These are phyloP conservation scores for Candida saitoana DNA, from an alignment of 805 yeast species.

Conservation along the genomic window DNA sequence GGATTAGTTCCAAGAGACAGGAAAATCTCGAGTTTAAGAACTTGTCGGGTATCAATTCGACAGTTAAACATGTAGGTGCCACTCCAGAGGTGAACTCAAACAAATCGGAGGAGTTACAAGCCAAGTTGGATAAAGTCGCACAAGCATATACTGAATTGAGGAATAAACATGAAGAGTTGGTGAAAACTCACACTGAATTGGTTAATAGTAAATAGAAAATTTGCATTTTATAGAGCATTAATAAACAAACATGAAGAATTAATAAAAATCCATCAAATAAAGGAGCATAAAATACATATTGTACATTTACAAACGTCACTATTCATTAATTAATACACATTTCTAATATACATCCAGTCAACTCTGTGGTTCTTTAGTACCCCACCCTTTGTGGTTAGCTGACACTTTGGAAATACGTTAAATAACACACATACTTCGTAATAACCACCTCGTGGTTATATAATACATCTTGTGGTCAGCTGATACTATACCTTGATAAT, in stretches of 20 bases:
- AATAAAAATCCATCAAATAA: constrained; percentile 39
- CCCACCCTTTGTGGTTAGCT: too few relatives aligned
- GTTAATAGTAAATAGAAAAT: constrained; percentile 11
- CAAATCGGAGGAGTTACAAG: constrained; percentile 7
- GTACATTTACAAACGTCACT: neutral
- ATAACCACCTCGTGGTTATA: too few relatives aligned
- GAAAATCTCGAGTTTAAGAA: constrained; percentile 54
- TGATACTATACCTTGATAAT: too few relatives aligned
- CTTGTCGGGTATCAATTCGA: constrained; percentile 36
- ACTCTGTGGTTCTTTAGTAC: too few relatives aligned
- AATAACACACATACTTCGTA: too few relatives aligned
- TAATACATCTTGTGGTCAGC: too few relatives aligned
- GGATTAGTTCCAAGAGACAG: constrained; percentile 44
- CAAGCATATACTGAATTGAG: constrained; percentile 58
- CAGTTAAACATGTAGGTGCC: constrained; percentile 22
- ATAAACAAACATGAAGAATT: constrained; percentile 58
- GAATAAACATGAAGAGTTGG: constrained; percentile 56
- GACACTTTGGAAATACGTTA: too few relatives aligned
- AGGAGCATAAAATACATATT: too few relatives aligned
- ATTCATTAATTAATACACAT: neutral
- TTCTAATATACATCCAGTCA: neutral
- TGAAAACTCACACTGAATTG: constrained; percentile 45
- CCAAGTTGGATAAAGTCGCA: constrained; percentile 47
- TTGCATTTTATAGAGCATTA: constrained; percentile 43
- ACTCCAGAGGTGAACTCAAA: neutral